These are phyloP conservation scores for Coemansia aciculifera DNA, from an alignment of 192 early-diverging fungal species.

Conservation along the genomic window DNA sequence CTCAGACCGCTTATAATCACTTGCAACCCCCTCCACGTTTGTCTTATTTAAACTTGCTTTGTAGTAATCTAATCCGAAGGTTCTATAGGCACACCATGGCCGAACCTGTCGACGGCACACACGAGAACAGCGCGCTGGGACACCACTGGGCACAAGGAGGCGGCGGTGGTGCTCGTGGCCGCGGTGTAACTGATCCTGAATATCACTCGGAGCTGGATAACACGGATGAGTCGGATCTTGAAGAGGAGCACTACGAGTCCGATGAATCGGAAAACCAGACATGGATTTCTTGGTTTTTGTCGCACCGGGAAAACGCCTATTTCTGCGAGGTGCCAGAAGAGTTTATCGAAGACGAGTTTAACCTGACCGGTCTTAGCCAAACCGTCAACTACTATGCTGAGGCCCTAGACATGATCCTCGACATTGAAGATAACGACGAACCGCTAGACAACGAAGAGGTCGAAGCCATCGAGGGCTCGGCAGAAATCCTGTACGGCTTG, in stretches of 20 bases:
- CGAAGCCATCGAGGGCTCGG: constrained; percentile 76
- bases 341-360: constrained; percentile 96
- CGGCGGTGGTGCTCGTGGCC: constrained; percentile 1
- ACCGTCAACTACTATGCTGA: constrained; percentile 85
- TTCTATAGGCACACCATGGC: constrained; percentile 47
- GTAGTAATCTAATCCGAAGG: constrained; percentile 34
- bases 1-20: not conserved
- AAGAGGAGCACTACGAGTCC: constrained; percentile 43
- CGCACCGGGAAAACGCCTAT: constrained; percentile 72
- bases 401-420: constrained; percentile 94
- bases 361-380: constrained; percentile 87
- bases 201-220: constrained; percentile 41
- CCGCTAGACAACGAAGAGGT: constrained; percentile 66
- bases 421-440: constrained; percentile 67
- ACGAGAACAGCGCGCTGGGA: constrained; percentile 11
- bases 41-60: not conserved
- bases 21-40: not conserved
- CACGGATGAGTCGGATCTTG: constrained; percentile 49
- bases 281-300: constrained; percentile 82
- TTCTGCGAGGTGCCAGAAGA: constrained; percentile 76
- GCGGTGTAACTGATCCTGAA: constrained; percentile 9
- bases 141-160: constrained; percentile 9
- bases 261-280: constrained; percentile 54
- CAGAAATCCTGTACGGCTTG: constrained; percentile 89
- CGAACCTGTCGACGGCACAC: constrained; percentile 30